Base-by-base conservation (phyloP, 768 basidiomycete genomes). In the Neoboletus magnificus region DNA sequence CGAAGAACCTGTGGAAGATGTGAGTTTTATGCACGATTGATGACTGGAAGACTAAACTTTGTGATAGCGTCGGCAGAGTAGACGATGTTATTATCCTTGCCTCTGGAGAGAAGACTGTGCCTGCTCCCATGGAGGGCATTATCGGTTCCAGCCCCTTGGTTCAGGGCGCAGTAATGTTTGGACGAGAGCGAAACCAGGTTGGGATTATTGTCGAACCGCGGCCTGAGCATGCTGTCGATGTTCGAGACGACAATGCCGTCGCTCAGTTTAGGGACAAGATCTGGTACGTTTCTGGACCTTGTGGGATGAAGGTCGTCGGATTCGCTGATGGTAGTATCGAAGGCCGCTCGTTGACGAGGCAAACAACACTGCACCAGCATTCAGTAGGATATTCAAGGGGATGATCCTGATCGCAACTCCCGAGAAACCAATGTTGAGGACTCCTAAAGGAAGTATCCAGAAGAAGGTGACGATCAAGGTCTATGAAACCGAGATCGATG, bases 331-430 rank as follows among this genome's bases (percentile, higher is more conserved):
- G 12, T 22, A 12, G 13, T 22, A 5, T 54, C 5, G 12, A 46
- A 76, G 74, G 71, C 68, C 73, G 0, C 41, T 62, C 13, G 69
- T 79, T 1, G 75, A 77, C 20, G 71, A 74, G 37, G 77, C 75
- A 2, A 78, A 78, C 54, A 58, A 56, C 15, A 59, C 56, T 8
- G 67, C 74, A 0, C 77, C 77, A 0, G 64, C 71, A 1, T 76
- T 73, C 54, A 76, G 74, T 52, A 66, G 72, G n/a, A 69, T 78
- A 22, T 78, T 75, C 70, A 77, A 77, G 61, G 76, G 81, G 59
- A 79, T 81, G 79, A 79, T 82, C 43, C 33, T 80, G 11, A 57
- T 80, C n/a, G 65, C 77, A 1, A 59, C 64, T 0, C 59, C 73
- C 29, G 67, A 61, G 0, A 76, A 76, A 56, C 80, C 79, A 0